Evolutionary conservation across 2,329 filamentous ascomycete species (phyloP).

Genomic region (Emericellopsis cladophorae): DNA sequence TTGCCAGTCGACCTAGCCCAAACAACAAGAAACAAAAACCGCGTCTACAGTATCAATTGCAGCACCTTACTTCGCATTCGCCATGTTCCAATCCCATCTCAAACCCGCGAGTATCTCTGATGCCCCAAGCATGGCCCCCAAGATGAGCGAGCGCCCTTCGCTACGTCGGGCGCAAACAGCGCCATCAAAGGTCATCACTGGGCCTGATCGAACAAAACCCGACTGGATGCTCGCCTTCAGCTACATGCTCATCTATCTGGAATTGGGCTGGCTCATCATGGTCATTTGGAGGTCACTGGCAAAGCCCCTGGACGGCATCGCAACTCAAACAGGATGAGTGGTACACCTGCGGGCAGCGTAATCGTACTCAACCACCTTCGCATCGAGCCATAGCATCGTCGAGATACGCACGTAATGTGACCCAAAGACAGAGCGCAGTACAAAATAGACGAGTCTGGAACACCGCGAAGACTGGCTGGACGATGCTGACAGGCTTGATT

Average conservation of each 20-base stretch:
- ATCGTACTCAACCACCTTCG: too few species aligned
- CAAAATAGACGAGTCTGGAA: too few species aligned
- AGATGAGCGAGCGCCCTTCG: conserved; percentile 1
- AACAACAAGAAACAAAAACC: background rate
- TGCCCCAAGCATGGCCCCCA: background rate
- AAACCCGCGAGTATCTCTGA: background rate
- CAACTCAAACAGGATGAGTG: too few species aligned
- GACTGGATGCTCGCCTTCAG: conserved; percentile 31
- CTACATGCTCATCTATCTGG: conserved; percentile 42
- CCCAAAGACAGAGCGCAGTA: too few species aligned
- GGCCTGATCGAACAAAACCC: conserved; percentile 6
- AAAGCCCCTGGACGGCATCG: conserved; percentile 5
- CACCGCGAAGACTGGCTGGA: too few species aligned
- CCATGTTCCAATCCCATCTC: background rate
- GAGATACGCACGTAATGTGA: too few species aligned
- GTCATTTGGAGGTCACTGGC: conserved; percentile 32
- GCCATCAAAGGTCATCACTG: conserved; percentile 4
- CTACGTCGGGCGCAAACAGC: conserved; percentile 9
- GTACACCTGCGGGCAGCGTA: too few species aligned
- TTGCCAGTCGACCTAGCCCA: background rate
- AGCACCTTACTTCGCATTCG: background rate
- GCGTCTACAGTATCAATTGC: background rate
- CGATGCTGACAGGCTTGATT: too few species aligned
- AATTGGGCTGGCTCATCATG: conserved; percentile 47
- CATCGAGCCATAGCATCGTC: too few species aligned